These are phyloP conservation scores for Rhizopus sp. DNA, from an alignment of 371 early-diverging fungal genomes.

Conservation along the genomic window DNA sequence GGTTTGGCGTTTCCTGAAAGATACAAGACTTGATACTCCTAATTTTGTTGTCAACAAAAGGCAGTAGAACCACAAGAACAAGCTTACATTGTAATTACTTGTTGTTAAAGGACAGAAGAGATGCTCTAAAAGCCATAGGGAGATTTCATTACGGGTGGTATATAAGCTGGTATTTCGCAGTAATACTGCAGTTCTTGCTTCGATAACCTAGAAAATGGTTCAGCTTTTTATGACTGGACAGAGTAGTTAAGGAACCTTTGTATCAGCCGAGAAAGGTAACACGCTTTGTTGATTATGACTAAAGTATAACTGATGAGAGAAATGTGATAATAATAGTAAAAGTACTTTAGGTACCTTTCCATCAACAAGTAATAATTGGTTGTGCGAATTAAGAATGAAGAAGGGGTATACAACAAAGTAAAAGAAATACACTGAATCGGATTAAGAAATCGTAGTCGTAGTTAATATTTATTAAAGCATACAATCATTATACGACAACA, in stretches of 20 bases:
- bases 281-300: too few relatives aligned
- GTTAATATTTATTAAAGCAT: not conserved
- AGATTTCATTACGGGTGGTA: constrained; percentile 15
- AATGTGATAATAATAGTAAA: not conserved
- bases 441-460: too few relatives aligned
- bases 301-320: too few relatives aligned
- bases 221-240: not conserved
- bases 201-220: constrained; percentile 7
- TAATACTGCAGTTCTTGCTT: constrained; percentile 27
- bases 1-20: constrained; percentile 17
- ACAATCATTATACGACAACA: not conserved
- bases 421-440: too few relatives aligned
- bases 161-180: constrained; percentile 10
- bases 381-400: not conserved
- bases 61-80: not conserved
- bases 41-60: not conserved
- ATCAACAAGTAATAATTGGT: not conserved
- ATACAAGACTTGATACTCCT: constrained; percentile 23
- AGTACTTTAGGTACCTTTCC: not conserved
- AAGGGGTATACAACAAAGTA: too few relatives aligned
- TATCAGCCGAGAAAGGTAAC: too few relatives aligned
- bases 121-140: constrained; percentile 28
- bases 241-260: too few relatives aligned
- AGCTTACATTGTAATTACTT: constrained; percentile 22
- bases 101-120: constrained; percentile 23